Evolutionary conservation across 1,284 basidiomycete genomes (phyloP).

Genomic region (Leccinum solheimii): DNA sequence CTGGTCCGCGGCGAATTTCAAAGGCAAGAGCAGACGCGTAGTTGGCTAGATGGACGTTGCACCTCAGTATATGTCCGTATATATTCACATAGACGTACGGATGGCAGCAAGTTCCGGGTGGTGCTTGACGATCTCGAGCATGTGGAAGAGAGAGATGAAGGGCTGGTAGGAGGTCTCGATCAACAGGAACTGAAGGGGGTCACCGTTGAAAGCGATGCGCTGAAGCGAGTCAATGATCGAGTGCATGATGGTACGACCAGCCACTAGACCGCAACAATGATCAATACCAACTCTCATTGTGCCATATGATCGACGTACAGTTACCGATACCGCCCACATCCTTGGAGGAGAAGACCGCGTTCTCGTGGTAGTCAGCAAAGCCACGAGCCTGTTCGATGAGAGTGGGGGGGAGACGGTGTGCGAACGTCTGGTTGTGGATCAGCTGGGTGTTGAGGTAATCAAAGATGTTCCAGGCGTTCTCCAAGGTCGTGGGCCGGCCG

Average conservation of each 20-base stretch:
- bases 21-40: conserved; percentile 78
- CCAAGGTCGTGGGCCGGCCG: conserved; percentile 62
- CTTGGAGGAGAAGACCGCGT: conserved; percentile 69
- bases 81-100: conserved; percentile 45
- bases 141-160: conserved; percentile 84
- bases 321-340: conserved; percentile 71
- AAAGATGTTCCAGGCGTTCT: conserved; percentile 77
- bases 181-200: conserved; percentile 75
- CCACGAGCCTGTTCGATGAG: conserved; percentile 67
- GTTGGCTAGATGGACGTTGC: conserved; percentile 51
- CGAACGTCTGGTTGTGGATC: conserved; percentile 77
- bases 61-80: conserved; percentile 11
- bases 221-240: conserved; percentile 70
- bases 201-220: conserved; percentile 74
- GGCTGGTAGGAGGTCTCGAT: conserved; percentile 84
- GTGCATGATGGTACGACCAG: conserved; percentile 74
- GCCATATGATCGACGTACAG: conserved; percentile 44
- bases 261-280: conserved; percentile 48
- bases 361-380: conserved; percentile 78
- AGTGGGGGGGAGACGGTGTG: conserved; percentile 68
- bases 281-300: conserved; percentile 8
- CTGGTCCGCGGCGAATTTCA: conserved; percentile 71
- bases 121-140: conserved; percentile 60
- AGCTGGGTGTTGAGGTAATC: conserved; percentile 77
- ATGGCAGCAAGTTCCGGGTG: conserved; percentile 63